Conservation (phyloP, 768 basidiomycete species). For the Thelephora aurantiotincta region DNA sequence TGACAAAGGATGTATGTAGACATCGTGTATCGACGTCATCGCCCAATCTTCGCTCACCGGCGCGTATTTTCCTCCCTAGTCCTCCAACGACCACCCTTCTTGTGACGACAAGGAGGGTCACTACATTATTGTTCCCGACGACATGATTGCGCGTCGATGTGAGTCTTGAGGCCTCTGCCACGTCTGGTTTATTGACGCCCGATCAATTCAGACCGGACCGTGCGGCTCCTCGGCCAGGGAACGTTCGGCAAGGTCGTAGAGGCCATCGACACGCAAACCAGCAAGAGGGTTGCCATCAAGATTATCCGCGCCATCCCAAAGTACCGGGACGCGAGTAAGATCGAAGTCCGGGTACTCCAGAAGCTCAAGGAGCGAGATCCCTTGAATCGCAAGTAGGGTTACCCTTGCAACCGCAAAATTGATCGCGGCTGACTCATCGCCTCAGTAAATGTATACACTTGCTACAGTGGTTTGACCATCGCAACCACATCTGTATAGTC, state of each 20-base stretch:
- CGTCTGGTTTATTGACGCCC: constrained; percentile 1
- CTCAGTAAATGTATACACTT: constrained; percentile 95
- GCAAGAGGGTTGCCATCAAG: constrained; percentile 86
- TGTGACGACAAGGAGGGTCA: constrained; percentile 99
- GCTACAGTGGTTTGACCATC: constrained; percentile 87
- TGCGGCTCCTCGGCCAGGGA: constrained; percentile 85
- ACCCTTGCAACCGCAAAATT: constrained; percentile 4
- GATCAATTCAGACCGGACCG: constrained; percentile 66
- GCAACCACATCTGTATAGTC: constrained; percentile 95
- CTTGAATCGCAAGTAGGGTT: constrained; percentile 69
- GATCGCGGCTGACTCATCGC: constrained; percentile 8
- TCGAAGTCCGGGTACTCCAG: constrained; percentile 90
- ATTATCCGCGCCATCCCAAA: constrained; percentile 97
- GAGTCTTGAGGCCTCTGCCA: constrained; percentile 17
- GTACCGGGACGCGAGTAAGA: constrained; percentile 97
- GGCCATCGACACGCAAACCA: constrained; percentile 66
- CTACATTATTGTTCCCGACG: constrained; percentile 89
- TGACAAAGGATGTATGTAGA: constrained; percentile 51
- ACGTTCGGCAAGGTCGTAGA: constrained; percentile 99
- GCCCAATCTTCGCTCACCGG: constrained; percentile 11
- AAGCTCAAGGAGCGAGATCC: constrained; percentile 85
- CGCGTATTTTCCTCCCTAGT: constrained; percentile 23
- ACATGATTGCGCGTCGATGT: constrained; percentile 81
- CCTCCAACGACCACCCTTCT: constrained; percentile 50
- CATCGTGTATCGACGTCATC: constrained; percentile 8